Percentiles rank a stretch among this genome's conserved stretches.
Conservation (phyloP, 331 rosid genomes). For the Arachis monticola region DNA sequence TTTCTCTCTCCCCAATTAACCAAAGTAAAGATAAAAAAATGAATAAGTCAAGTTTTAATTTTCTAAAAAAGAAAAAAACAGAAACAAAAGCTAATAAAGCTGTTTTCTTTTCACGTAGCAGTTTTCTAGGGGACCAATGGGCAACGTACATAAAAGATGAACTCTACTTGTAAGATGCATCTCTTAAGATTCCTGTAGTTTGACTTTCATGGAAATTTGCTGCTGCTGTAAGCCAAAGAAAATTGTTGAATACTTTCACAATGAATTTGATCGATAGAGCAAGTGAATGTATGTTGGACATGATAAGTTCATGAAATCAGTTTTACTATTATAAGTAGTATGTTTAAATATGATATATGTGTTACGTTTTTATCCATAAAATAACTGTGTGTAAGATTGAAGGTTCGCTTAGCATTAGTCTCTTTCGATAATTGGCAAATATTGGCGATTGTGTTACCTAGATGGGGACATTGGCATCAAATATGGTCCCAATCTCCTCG, state of each 20-base stretch:
- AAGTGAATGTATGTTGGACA: too few relatives aligned
- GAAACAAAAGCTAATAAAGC: constrained; percentile 34
- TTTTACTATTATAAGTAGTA: too few relatives aligned
- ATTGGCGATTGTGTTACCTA: constrained; percentile 45
- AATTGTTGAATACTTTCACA: too few relatives aligned
- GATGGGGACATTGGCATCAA: constrained; percentile 44
- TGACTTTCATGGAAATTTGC: neutral
- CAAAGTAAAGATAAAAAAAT: neutral
- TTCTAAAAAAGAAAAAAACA: neutral
- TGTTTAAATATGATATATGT: too few relatives aligned
- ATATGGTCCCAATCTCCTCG: constrained; percentile 36
- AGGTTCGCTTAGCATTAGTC: neutral
- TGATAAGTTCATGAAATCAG: too few relatives aligned
- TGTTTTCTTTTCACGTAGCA: constrained; percentile 4
- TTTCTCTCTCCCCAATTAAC: constrained; percentile 24
- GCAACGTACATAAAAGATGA: neutral
- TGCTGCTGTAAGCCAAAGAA: too few relatives aligned
- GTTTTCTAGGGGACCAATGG: constrained; percentile 14
- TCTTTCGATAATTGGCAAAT: neutral
- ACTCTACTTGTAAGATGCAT: constrained; percentile 6
- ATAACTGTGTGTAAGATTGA: neutral
- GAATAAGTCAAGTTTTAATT: neutral
- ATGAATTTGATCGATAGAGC: too few relatives aligned
- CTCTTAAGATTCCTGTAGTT: neutral
- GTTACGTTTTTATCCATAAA: too few relatives aligned